phyloP scores from a whole-genome alignment of 1,139 yeast species.

The Debaryomyces udenii region DNA sequence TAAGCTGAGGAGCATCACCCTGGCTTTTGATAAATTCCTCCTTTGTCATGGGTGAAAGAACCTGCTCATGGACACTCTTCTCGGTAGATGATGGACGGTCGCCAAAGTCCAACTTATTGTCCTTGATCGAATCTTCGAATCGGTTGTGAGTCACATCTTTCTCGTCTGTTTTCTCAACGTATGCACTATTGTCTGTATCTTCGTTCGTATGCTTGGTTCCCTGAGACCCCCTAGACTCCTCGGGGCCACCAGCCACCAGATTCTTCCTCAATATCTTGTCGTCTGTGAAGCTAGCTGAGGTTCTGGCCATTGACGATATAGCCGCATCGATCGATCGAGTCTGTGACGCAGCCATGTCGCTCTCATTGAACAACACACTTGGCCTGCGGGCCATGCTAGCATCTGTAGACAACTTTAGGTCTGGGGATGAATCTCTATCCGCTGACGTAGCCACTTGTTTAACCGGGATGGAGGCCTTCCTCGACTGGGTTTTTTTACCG shows the following conservation, averaged over 20 bases:
- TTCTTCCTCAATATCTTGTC: constrained; percentile 16
- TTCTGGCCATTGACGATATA: constrained; percentile 19
- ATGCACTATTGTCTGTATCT: neutral
- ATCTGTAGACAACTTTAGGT: neutral
- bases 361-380: constrained; percentile 6
- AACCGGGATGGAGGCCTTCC: neutral
- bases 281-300: constrained; percentile 18
- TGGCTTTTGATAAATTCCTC: no score
- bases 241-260: constrained; percentile 8
- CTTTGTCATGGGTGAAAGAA: constrained; percentile 5
- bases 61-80: neutral
- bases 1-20: no score
- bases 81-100: neutral
- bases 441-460: constrained; percentile 3
- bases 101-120: constrained; percentile 14
- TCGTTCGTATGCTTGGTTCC: neutral
- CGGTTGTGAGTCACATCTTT: constrained; percentile 6
- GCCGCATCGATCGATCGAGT: constrained; percentile 17
- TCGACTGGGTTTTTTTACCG: neutral
- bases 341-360: neutral
- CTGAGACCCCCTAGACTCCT: neutral
- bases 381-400: constrained; percentile 3
- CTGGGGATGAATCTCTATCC: constrained; percentile 1
- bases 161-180: neutral
- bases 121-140: constrained; percentile 17